Percentiles rank a stretch among this genome's conserved stretches.
Evolutionary conservation across 2,329 filamentous ascomycete genomes (phyloP).

Genomic region (Aureobasidium sp.): DNA sequence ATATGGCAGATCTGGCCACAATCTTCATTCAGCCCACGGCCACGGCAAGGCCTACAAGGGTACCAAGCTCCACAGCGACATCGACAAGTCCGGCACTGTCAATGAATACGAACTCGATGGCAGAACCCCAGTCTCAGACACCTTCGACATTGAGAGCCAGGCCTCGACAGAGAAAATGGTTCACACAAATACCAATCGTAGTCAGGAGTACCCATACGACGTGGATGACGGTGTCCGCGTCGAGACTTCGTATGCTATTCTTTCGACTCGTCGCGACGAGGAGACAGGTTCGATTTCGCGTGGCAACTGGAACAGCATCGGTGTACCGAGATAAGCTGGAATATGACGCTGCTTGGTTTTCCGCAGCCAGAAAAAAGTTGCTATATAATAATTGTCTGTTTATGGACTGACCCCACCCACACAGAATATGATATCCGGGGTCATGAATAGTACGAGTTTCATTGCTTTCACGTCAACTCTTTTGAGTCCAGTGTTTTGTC

Average conservation of each 20-base stretch:
- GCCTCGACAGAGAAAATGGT: slow-evolving; percentile 7
- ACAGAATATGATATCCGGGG: neutral
- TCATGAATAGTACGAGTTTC: slow-evolving; percentile 1
- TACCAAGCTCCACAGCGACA: neutral
- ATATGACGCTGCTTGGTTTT: neutral
- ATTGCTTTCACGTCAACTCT: neutral
- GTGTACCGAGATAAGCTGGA: neutral
- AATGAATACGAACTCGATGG: neutral
- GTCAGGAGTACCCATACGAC: neutral
- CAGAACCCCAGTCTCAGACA: neutral
- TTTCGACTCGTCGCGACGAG: slow-evolving; percentile 1
- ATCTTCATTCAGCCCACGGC: neutral
- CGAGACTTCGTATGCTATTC: slow-evolving; percentile 7
- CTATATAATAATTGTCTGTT: neutral
- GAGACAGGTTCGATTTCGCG: neutral
- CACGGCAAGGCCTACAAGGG: neutral
- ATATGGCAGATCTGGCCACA: neutral
- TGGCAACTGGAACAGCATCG: slow-evolving; percentile 3
- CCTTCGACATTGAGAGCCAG: slow-evolving; percentile 1
- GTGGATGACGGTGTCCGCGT: neutral
- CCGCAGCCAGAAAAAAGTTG: neutral
- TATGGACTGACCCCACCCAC: neutral
- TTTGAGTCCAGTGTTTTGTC: neutral
- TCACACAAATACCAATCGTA: neutral
- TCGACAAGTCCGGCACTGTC: neutral